Percentiles rank a stretch among this genome's conserved stretches.
Conservation (phyloP, 73 alveolate genomes). For the Blepharisma stoltei region DNA sequence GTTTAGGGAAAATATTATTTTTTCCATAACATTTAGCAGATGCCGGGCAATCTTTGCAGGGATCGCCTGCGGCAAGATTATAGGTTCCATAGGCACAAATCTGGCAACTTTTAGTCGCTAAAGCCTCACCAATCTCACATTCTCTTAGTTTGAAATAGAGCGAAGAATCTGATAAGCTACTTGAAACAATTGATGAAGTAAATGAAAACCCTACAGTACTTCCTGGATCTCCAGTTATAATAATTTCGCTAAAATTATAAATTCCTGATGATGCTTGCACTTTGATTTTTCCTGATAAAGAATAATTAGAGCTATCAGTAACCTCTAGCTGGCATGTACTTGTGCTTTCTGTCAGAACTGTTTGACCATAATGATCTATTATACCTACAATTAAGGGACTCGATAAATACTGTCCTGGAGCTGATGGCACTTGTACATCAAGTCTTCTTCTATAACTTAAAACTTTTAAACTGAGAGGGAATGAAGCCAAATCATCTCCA, state of each 20-base stretch:
- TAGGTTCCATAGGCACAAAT: conserved; percentile 35
- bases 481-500: conserved; percentile 7
- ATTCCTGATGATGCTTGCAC: conserved; percentile 27
- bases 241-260: conserved; percentile 28
- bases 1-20: conserved; percentile 34
- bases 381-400: conserved; percentile 8
- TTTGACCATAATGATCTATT: conserved; percentile 28
- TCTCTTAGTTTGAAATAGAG: conserved; percentile 15
- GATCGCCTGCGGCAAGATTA: conserved; percentile 21
- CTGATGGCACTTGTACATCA: background rate
- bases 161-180: background rate
- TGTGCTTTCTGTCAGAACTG: conserved; percentile 27
- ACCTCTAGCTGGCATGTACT: background rate
- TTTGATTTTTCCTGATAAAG: conserved; percentile 19
- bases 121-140: conserved; percentile 53
- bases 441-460: background rate
- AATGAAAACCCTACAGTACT: background rate
- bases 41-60: conserved; percentile 30
- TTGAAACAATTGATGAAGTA: conserved; percentile 7
- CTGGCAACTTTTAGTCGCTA: conserved; percentile 32
- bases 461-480: background rate
- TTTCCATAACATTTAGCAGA: conserved; percentile 43
- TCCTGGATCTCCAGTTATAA: conserved; percentile 19
- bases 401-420: conserved; percentile 28
- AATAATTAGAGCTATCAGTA: background rate